Evolutionary conservation across 306 rosid genomes (phyloP).

Genomic region (Lathyrus oleraceus): DNA sequence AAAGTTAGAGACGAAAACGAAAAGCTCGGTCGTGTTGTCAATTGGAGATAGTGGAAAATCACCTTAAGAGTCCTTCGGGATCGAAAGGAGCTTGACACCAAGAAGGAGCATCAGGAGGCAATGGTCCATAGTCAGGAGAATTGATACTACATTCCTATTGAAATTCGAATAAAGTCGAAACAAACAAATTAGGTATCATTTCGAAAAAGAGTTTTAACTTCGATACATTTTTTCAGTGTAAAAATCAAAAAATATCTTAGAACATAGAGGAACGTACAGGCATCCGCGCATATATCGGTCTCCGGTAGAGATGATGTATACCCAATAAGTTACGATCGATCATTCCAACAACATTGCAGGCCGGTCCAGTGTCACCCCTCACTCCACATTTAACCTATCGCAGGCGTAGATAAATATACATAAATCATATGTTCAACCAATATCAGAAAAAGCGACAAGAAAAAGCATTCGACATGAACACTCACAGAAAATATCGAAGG

Average conservation of each 20-base stretch:
- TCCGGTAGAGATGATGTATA: constrained; percentile 61
- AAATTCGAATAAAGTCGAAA: not conserved
- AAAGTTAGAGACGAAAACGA: constrained; percentile 18
- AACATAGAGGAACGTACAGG: constrained; percentile 44
- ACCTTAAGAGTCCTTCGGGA: constrained; percentile 97
- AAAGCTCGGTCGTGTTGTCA: not conserved
- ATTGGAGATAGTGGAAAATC: not conserved
- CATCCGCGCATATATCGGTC: constrained; percentile 73
- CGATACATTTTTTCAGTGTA: too few relatives aligned
- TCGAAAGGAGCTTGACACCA: constrained; percentile 99
- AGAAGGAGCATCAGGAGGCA: constrained; percentile 86
- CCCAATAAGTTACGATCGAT: constrained; percentile 82
- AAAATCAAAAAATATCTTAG: not conserved
- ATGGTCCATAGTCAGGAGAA: constrained; percentile 80
- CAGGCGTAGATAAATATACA: not conserved
- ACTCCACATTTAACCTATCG: constrained; percentile 87
- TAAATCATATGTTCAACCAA: constrained; percentile 24
- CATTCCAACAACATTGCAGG: constrained; percentile 88
- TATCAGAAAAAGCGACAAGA: not conserved
- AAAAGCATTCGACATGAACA: constrained; percentile 16
- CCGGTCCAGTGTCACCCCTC: constrained; percentile 79
- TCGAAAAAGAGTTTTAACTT: too few relatives aligned
- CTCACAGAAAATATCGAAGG: constrained; percentile 71
- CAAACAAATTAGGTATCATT: not conserved
- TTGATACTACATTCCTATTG: constrained; percentile 84